Evolutionary conservation across 768 basidiomycete species (phyloP), one percentile per base, ranked within the genome.

Genomic region (Asterophora lycoperdoides): DNA sequence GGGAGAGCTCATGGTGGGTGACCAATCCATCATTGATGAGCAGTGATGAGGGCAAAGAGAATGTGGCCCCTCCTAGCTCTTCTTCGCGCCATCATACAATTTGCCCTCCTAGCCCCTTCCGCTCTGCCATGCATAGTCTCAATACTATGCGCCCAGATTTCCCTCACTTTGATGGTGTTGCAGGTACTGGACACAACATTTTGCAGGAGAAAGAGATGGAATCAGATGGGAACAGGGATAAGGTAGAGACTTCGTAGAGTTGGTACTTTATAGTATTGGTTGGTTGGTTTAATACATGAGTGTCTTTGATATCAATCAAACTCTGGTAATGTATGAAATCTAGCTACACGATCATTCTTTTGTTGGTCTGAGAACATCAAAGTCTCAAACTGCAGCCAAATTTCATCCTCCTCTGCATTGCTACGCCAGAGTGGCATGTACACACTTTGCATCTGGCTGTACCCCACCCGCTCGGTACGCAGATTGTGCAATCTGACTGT

Each of bases 361-460:
- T 60, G 39, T 38, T 66, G 62, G n/a, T 70, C 64, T 0, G 54
- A 51, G 59, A 73, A 73, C 11, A 71, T 14, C 63, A 75, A 71
- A 35, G 61, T 57, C 41, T 64, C 64, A 29, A 73, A 68, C 4
- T 54, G 44, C 11, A 33, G 36, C 73, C 72, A 75, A 7, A 74
- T 35, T 28, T 54, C 42, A 30, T 65, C 59, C 6, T 65, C 56
- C 37, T 65, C 62, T 9, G 56, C 55, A 5, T 51, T 62, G 35
- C 74, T n/a, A n/a, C n/a, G n/a, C n/a, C 74, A 76, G 10, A 64
- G 58, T 7, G 64, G 66, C 55, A 65, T 55, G 46, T 76, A 76
- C 13, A 72, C 71, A n/a, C 51, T 64, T 3, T 55, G 52, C 28
- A 76, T 75, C 48, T 75, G 68, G 54, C 68, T 75, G 39, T 70